phyloP scores from a whole-genome alignment of 148 eudicot genomes.

The Amaranthus cruentus region DNA sequence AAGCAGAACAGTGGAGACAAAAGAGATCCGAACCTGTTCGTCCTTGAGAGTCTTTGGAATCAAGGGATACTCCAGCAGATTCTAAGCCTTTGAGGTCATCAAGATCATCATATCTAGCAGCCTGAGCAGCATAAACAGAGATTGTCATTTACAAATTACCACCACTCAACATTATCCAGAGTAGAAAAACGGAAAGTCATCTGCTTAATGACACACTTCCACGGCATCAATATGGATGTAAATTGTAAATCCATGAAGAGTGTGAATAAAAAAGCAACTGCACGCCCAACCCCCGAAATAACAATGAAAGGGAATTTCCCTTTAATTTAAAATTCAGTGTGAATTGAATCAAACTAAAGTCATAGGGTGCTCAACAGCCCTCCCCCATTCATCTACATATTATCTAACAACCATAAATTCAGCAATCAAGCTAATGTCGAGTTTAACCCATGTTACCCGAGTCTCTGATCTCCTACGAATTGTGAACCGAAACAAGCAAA shows the following conservation, averaged over 20 bases:
- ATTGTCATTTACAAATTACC: not conserved
- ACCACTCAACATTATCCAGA: not conserved
- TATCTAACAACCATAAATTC: no score
- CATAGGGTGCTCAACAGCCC: not conserved
- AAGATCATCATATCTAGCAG: constrained; percentile 86
- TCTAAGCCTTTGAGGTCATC: constrained; percentile 61
- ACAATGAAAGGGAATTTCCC: no score
- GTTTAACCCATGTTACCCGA: no score
- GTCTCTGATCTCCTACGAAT: no score
- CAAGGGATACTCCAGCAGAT: constrained; percentile 54
- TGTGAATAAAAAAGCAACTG: not conserved
- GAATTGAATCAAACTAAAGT: not conserved
- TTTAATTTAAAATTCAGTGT: no score
- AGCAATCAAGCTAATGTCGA: no score
- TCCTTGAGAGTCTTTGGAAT: constrained; percentile 72
- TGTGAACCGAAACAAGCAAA: no score
- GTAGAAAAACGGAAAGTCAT: not conserved
- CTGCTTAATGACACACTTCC: not conserved
- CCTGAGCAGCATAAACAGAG: constrained; percentile 31
- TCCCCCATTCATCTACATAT: not conserved
- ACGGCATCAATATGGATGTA: not conserved
- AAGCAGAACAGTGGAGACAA: not conserved
- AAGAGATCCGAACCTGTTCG: constrained; percentile 55
- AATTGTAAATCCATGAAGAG: not conserved
- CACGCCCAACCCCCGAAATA: not conserved